Evolutionary conservation across 176 grass and related monocot genomes (phyloP).

Genomic region (Triticum turgidum): DNA sequence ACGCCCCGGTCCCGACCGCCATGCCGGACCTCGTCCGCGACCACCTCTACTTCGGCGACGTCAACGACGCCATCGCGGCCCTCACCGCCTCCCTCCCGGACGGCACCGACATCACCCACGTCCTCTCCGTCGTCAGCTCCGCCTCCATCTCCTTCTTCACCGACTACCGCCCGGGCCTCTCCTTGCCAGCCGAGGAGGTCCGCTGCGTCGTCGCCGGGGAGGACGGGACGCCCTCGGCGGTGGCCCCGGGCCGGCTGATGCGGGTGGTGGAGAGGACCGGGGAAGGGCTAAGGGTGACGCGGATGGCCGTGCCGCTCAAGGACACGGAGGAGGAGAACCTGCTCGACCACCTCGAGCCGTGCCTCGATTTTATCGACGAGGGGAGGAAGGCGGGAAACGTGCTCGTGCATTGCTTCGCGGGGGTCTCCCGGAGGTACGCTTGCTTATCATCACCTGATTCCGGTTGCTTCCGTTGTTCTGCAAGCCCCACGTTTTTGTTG

Average conservation of each 20-base stretch:
- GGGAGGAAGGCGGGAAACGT: conserved; percentile 60
- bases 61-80: conserved; percentile 62
- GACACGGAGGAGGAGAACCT: conserved; percentile 89
- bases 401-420: conserved; percentile 88
- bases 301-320: conserved; percentile 83
- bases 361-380: conserved; percentile 74
- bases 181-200: conserved; percentile 52
- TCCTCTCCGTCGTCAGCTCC: conserved; percentile 59
- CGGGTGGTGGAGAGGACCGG: conserved; percentile 66
- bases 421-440: conserved; percentile 76
- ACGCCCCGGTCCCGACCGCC: conserved; percentile 21
- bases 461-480: not conserved
- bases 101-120: conserved; percentile 30
- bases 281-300: conserved; percentile 50
- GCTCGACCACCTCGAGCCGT: conserved; percentile 67
- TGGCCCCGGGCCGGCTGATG: conserved; percentile 41
- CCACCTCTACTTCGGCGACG: conserved; percentile 65
- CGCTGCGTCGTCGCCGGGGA: conserved; percentile 42
- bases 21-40: conserved; percentile 68
- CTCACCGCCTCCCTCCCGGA: conserved; percentile 17
- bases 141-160: conserved; percentile 76
- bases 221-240: conserved; percentile 40
- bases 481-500: not conserved
- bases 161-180: conserved; percentile 45
- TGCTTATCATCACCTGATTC: not conserved